A percentile compares a stretch with the other conserved stretches of the same genome.
These are phyloP conservation scores for Nemania serpens DNA, from an alignment of 2,329 filamentous ascomycete species.

Conservation along the genomic window DNA sequence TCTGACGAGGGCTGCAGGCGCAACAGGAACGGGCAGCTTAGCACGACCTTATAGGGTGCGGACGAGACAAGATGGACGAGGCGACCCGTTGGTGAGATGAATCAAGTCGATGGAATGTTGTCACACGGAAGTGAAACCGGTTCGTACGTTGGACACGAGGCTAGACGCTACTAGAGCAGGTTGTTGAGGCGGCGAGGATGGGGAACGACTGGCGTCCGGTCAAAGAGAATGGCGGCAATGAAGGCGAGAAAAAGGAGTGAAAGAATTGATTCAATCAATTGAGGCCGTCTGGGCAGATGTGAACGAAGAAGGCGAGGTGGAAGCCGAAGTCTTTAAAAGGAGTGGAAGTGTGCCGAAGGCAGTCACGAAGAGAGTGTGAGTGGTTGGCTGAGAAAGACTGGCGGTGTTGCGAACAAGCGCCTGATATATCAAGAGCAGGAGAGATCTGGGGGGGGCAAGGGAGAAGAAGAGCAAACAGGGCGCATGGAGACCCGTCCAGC, in stretches of 20 bases:
- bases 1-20: neutral
- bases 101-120: slow-evolving; percentile 30
- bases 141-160: slow-evolving; percentile 27
- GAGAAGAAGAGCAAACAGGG: slow-evolving; percentile 24
- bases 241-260: slow-evolving; percentile 33
- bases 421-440: slow-evolving; percentile 30
- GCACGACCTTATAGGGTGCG: slow-evolving; percentile 26
- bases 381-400: slow-evolving; percentile 33
- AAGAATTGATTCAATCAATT: slow-evolving; percentile 35
- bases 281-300: slow-evolving; percentile 26
- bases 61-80: slow-evolving; percentile 15
- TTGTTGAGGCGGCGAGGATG: slow-evolving; percentile 13
- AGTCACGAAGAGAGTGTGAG: slow-evolving; percentile 37
- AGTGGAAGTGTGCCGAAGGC: slow-evolving; percentile 39
- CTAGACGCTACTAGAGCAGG: slow-evolving; percentile 37
- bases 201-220: slow-evolving; percentile 41
- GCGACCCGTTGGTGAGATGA: slow-evolving; percentile 16
- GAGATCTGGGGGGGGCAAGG: slow-evolving; percentile 21
- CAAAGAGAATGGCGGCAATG: slow-evolving; percentile 33
- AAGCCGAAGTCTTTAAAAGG: slow-evolving; percentile 35
- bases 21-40: slow-evolving; percentile 10
- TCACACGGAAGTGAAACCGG: slow-evolving; percentile 33
- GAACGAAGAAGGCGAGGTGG: slow-evolving; percentile 14
- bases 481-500: slow-evolving; percentile 18
- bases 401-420: slow-evolving; percentile 36